Evolutionary conservation across 1,139 yeast genomes (phyloP), one percentile per base, ranked within the genome.

Genomic region (Torulaspora globosa): DNA sequence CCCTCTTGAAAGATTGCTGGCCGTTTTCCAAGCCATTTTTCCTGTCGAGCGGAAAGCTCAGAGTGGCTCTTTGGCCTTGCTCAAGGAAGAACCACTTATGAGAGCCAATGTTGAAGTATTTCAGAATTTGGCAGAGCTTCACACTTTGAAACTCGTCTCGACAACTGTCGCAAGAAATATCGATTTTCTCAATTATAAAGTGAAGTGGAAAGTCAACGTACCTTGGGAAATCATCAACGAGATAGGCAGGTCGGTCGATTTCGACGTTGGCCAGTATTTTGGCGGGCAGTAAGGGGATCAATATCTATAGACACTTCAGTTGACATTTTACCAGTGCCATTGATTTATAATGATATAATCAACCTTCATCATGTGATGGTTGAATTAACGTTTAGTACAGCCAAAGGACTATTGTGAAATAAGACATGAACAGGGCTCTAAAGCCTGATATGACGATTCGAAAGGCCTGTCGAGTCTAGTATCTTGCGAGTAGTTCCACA

Each of bases 151-250:
- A 28, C 64, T 82, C 44, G 62, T 84, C 68, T 65, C 49, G 1
- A 60, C 66, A 11, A 56, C 67, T 0, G 52, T 76, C 10, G 45
- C 43, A 9, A 72, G 73, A 12, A 70, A 75, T 14, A 67, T 76
- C 1, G 89, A 84, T 60, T 76, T 80, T 12, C 66, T 84, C 39
- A 82, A 78, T 48, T 75, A 84, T n/a, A 74, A 78, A 53, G 73
- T 82, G 1, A 70, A 82, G 53, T 84, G 89, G 90, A 78, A 74
- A 57, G 79, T 83, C 52, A 81, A 80, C 54, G 74, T 81, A 10
- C 71, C 77, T 29, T 83, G 85, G 84, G 70, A 72, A 28, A 71
- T 76, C 11, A 74, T 80, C 6, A 70, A 71, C 43, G 69, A 70
- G 37, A 66, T 83, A 14, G 78, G 89, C 0, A 62, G 68, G 18